phyloP scores from a whole-genome alignment of 805 yeast genomes.

The Saturnispora bothae region DNA sequence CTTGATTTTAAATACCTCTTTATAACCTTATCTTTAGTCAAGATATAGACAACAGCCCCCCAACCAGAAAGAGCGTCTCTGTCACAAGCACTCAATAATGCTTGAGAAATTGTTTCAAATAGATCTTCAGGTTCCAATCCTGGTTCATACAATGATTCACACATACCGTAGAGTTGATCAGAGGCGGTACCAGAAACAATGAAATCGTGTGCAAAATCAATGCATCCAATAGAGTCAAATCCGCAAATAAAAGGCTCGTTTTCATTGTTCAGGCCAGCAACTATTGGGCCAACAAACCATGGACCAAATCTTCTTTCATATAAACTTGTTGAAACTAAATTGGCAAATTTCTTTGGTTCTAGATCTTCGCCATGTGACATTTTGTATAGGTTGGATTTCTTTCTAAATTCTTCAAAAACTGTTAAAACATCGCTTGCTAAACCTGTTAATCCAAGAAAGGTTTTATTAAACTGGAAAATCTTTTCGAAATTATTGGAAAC shows the following conservation, averaged over 20 bases:
- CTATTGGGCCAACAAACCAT: conserved; percentile 92
- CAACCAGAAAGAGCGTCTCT: conserved; percentile 97
- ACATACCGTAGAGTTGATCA: conserved; percentile 98
- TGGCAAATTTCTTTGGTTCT: conserved; percentile 91
- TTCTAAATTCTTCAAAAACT: conserved; percentile 67
- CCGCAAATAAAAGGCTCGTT: conserved; percentile 87
- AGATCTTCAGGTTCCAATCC: conserved; percentile 87
- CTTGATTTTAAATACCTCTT: conserved; percentile 86
- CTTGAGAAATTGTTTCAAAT: conserved; percentile 92
- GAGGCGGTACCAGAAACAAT: conserved; percentile 93
- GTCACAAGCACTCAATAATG: conserved; percentile 87
- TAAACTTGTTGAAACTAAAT: conserved; percentile 79
- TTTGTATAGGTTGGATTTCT: conserved; percentile 80
- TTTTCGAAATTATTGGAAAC: conserved; percentile 89
- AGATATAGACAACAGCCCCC: conserved; percentile 93
- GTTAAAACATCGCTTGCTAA: conserved; percentile 91
- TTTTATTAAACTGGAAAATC: conserved; percentile 76
- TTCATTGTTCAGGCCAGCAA: conserved; percentile 84
- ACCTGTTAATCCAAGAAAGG: conserved; percentile 87
- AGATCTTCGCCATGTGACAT: conserved; percentile 83
- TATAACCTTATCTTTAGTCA: conserved; percentile 84
- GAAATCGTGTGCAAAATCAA: conserved; percentile 89
- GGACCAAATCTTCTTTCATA: conserved; percentile 94
- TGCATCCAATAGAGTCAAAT: conserved; percentile 93
- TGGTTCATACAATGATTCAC: conserved; percentile 94